phyloP scores from a whole-genome alignment of 2,329 filamentous ascomycete genomes.

The Leptographium galeiforme region DNA sequence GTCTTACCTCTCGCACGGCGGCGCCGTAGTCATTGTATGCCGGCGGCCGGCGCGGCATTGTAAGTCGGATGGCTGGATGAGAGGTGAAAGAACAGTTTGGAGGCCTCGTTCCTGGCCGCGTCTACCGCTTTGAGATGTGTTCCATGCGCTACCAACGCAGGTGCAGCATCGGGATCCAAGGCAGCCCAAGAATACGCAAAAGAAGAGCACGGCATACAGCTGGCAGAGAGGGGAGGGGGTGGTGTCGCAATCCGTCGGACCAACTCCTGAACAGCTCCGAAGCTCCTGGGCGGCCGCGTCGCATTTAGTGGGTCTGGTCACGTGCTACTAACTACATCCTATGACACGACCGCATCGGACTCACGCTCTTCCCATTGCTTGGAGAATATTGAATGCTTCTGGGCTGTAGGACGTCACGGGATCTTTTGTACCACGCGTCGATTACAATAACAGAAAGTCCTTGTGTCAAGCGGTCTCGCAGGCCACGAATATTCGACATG shows the following conservation, averaged over 20 bases:
- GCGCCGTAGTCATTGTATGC: constrained; percentile 1
- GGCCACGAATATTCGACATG: too few relatives aligned
- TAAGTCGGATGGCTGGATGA: not conserved
- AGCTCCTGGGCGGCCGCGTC: not conserved
- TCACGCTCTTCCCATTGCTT: too few relatives aligned
- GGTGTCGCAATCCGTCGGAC: not conserved
- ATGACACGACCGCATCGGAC: not conserved
- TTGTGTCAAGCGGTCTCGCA: too few relatives aligned
- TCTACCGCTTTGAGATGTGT: not conserved
- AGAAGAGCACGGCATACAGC: not conserved
- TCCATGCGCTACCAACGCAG: not conserved
- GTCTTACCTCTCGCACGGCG: not conserved
- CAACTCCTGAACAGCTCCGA: not conserved
- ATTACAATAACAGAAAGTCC: too few relatives aligned
- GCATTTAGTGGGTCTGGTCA: not conserved
- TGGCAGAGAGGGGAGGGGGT: not conserved
- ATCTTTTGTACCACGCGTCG: too few relatives aligned
- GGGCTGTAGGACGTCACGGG: too few relatives aligned
- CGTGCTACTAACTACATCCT: not conserved
- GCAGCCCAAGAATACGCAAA: not conserved
- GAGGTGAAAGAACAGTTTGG: not conserved
- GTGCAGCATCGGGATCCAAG: not conserved
- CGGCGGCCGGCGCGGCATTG: not conserved
- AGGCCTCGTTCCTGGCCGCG: not conserved
- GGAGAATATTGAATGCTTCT: too few relatives aligned